Evolutionary conservation across 768 basidiomycete genomes (phyloP).

Genomic region (Tulasnella sp.): DNA sequence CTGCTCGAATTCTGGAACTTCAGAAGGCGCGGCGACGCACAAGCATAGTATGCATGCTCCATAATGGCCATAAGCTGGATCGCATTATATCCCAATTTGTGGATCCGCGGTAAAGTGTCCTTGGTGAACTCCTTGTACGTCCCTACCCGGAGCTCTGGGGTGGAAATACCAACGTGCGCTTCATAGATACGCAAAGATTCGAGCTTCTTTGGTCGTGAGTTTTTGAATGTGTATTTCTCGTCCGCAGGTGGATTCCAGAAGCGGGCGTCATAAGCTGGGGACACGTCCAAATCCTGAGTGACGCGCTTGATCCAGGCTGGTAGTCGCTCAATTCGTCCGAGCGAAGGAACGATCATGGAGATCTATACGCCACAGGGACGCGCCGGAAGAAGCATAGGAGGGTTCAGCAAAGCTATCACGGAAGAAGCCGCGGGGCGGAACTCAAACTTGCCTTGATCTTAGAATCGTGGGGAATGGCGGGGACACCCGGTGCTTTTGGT

Average conservation of each 20-base stretch:
- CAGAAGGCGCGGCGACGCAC: conserved; percentile 47
- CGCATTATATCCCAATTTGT: conserved; percentile 88
- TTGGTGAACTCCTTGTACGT: conserved; percentile 94
- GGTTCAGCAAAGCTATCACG: conserved; percentile 16
- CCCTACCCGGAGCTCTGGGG: conserved; percentile 79
- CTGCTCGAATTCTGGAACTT: background rate
- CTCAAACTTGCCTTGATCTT: conserved; percentile 76
- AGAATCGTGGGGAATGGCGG: conserved; percentile 89
- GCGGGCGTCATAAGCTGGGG: conserved; percentile 91
- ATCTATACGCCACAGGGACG: conserved; percentile 50
- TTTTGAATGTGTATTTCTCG: conserved; percentile 76
- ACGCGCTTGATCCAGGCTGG: conserved; percentile 95
- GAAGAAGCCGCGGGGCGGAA: conserved; percentile 16
- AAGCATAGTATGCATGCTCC: conserved; percentile 98
- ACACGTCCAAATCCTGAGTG: conserved; percentile 86
- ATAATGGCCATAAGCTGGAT: conserved; percentile 99
- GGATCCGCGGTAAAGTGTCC: conserved; percentile 81
- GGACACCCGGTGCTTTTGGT: conserved; percentile 59
- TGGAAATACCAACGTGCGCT: conserved; percentile 96
- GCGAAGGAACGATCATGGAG: conserved; percentile 79
- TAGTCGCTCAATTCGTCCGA: conserved; percentile 81
- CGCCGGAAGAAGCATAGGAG: background rate
- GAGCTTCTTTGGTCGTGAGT: conserved; percentile 65
- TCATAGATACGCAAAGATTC: conserved; percentile 82
- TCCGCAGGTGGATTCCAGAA: conserved; percentile 92